Base-by-base conservation (phyloP, 306 rosid species). In the Parietaria judaica region DNA sequence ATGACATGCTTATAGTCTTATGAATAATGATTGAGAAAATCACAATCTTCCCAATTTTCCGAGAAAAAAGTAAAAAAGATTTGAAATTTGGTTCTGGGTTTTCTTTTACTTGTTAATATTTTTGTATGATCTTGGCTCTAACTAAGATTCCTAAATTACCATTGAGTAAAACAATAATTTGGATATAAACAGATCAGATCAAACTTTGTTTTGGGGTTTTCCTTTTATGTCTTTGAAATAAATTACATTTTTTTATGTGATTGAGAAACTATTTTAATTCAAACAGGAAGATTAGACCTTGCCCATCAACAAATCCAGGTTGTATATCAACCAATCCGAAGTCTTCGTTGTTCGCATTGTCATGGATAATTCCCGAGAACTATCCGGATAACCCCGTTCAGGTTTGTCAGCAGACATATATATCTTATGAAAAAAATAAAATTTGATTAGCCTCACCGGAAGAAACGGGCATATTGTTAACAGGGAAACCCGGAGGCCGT, bases 301-400 rank as follows among this genome's bases (percentile, higher is more conserved):
- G 98, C 72, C 98, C 98, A 11, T 83, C 96, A 10, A 68, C 59
- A 38, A 92, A 92, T 88, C 95, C 99, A 0, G 86, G 83, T 12
- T 92, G 95, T 50, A 49, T 92, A 51, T 92, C 99, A 3, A 69
- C 95, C 41, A 92, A 92, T 62, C 95, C 99, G 6, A 82, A 57
- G 70, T 92, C 96, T 2, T 81, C 98, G 13, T 81, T 86, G 4
- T 92, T 92, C 63, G 66, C 87, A 5, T 83, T 92, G 67, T 92
- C 98, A 44, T 80, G 87, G 87, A 44, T 13, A 54, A 82, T 92
- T 79, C 96, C 98, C 0, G 84, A 71, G 66, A 77, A 67, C 52
- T 82, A 76, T 11, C 11, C 55, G 3, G 85, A 70, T 52, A 73
- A 80, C 68, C 78, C 88, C 17, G 79, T 92, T 68, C 86, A 88